Percentiles rank a stretch among this genome's conserved stretches.
phyloP scores from a whole-genome alignment of 2,329 filamentous ascomycete species.

The Ascochyta viciae-villosae region DNA sequence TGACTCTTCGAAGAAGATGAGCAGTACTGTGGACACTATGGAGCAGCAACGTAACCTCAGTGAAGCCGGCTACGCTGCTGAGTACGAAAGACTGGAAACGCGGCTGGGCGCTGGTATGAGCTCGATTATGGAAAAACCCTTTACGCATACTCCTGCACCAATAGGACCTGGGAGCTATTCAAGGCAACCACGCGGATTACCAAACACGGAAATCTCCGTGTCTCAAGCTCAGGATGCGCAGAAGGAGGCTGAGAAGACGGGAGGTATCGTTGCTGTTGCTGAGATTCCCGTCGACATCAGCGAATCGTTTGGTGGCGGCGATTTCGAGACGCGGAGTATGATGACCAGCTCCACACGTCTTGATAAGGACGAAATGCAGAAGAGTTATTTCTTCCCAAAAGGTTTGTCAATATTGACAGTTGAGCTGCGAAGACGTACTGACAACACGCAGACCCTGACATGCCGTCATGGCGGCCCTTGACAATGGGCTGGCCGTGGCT shows the following conservation, averaged over 20 bases:
- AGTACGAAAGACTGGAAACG: constrained; percentile 45
- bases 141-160: constrained; percentile 29
- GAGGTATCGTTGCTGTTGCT: constrained; percentile 53
- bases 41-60: constrained; percentile 31
- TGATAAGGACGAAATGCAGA: constrained; percentile 33
- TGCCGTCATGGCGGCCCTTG: constrained; percentile 50
- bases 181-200: constrained; percentile 32
- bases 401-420: constrained; percentile 19
- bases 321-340: constrained; percentile 42
- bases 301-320: constrained; percentile 44
- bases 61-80: constrained; percentile 44
- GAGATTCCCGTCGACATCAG: constrained; percentile 54
- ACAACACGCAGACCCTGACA: constrained; percentile 42
- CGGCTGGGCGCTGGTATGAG: constrained; percentile 49
- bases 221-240: constrained; percentile 47
- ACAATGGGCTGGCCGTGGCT: constrained; percentile 50
- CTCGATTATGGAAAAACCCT: constrained; percentile 45
- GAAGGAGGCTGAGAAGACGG: constrained; percentile 52
- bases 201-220: constrained; percentile 25
- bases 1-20: constrained; percentile 18
- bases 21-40: constrained; percentile 22
- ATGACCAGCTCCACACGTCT: constrained; percentile 26
- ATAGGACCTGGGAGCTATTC: constrained; percentile 19
- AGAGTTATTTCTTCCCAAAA: constrained; percentile 49
- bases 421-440: background rate